A percentile compares a stretch with the other conserved stretches of the same genome.
These are phyloP conservation scores for Boletales sp. DNA, from an alignment of 768 basidiomycete genomes.

Conservation along the genomic window DNA sequence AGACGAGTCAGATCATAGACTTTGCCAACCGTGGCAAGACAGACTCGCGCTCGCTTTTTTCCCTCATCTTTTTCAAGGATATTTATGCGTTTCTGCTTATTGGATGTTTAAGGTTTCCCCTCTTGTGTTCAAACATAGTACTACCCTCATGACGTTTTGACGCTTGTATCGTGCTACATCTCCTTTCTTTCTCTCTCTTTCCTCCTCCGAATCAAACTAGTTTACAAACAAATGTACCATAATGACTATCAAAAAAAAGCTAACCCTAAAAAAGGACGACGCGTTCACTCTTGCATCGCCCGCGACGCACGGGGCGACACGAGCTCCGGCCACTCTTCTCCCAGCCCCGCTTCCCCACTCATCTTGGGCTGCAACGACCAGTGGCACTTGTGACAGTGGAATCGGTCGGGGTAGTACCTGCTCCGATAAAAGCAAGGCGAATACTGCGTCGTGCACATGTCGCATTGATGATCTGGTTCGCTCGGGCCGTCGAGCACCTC, in stretches of 20 bases:
- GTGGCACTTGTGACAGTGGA: conserved; percentile 47
- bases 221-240: conserved; percentile 30
- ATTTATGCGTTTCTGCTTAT: conserved; percentile 25
- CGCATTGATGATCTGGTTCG: conserved; percentile 43
- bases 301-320: conserved; percentile 7
- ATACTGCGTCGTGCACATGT: conserved; percentile 60
- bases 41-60: background rate
- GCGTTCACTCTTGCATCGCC: conserved; percentile 18
- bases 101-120: conserved; percentile 15
- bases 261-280: background rate
- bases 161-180: conserved; percentile 21
- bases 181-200: background rate
- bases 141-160: conserved; percentile 8
- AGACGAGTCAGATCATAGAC: conserved; percentile 46
- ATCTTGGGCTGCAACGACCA: conserved; percentile 16
- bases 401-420: conserved; percentile 21
- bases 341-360: background rate
- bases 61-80: background rate
- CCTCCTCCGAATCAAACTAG: conserved; percentile 11
- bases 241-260: background rate
- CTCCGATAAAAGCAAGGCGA: conserved; percentile 73
- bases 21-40: background rate
- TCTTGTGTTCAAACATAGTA: conserved; percentile 5
- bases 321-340: conserved; percentile 16
- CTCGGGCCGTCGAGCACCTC: conserved; percentile 26